A percentile compares a stretch with the other conserved stretches of the same genome.
Evolutionary conservation across 2,329 filamentous ascomycete genomes (phyloP).

Genomic region (Cladosporium sphaerospermum): DNA sequence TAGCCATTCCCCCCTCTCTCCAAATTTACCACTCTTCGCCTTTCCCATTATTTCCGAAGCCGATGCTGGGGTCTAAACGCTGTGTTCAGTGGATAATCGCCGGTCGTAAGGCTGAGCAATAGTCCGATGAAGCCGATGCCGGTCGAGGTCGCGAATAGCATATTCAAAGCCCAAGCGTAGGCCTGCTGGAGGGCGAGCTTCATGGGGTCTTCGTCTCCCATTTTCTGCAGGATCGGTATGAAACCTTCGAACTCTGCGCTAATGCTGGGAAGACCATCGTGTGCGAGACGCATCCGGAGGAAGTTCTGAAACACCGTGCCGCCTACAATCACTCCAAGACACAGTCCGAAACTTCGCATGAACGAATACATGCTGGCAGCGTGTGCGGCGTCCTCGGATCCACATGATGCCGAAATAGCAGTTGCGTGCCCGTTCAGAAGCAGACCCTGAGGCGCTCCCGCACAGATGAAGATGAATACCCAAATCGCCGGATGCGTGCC

Average conservation of each 20-base stretch:
- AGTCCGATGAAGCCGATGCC: slow-evolving; percentile 22
- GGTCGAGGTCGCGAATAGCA: slow-evolving; percentile 20
- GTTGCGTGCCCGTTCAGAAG: slow-evolving; percentile 38
- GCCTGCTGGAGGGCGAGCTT: slow-evolving; percentile 14
- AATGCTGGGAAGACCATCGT: slow-evolving; percentile 14
- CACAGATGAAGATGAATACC: slow-evolving; percentile 40
- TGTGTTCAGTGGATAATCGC: slow-evolving; percentile 12
- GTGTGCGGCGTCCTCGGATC: slow-evolving; percentile 29
- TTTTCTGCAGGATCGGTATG: slow-evolving; percentile 15
- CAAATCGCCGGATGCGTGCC: slow-evolving; percentile 34
- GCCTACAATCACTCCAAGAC: slow-evolving; percentile 43
- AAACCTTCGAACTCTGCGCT: slow-evolving; percentile 20
- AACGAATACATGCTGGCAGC: slow-evolving; percentile 42
- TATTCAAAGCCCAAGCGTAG: slow-evolving; percentile 19
- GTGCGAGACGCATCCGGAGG: slow-evolving; percentile 13
- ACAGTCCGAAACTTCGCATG: slow-evolving; percentile 41
- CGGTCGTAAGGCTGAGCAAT: slow-evolving; percentile 12
- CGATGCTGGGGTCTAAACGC: not conserved
- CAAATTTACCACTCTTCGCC: too few species aligned
- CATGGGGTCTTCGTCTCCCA: slow-evolving; percentile 11
- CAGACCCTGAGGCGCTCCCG: slow-evolving; percentile 38
- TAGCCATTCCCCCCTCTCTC: too few species aligned
- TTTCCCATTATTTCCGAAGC: not conserved
- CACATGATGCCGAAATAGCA: slow-evolving; percentile 35
- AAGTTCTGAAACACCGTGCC: slow-evolving; percentile 37